Conservation (phyloP, 768 basidiomycete species). For the Leccinellum luteum region DNA sequence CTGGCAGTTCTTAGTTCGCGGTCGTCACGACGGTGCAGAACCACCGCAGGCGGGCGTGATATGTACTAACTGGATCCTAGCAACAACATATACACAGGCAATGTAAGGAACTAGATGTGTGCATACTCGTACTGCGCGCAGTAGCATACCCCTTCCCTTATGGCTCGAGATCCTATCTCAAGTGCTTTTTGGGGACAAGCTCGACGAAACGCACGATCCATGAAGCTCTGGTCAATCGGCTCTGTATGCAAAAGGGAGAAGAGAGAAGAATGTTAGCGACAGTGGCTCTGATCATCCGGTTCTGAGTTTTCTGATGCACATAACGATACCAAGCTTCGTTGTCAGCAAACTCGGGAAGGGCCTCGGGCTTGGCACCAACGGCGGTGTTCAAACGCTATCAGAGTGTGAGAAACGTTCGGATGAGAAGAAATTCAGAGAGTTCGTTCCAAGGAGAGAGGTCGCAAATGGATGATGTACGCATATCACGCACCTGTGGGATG, state of each 20-base stretch:
- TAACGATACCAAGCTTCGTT: slow-evolving; percentile 37
- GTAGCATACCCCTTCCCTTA: no score
- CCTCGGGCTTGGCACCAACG: slow-evolving; percentile 26
- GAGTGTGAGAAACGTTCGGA: neutral
- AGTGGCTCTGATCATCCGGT: no score
- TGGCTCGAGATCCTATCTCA: no score
- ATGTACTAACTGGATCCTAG: no score
- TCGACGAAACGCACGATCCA: slow-evolving; percentile 31
- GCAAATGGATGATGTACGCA: neutral
- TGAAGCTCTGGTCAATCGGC: slow-evolving; percentile 16
- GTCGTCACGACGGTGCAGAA: no score
- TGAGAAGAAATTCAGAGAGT: neutral
- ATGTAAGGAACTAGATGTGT: no score
- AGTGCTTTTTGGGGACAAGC: slow-evolving; percentile 8
- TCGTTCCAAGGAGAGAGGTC: no score
- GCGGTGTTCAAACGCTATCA: slow-evolving; percentile 29
- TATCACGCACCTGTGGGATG: slow-evolving; percentile 40
- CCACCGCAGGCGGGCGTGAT: no score
- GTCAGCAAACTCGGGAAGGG: slow-evolving; percentile 35
- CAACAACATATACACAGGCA: no score
- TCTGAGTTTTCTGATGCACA: no score
- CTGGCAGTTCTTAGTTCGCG: no score
- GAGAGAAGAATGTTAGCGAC: neutral
- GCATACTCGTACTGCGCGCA: no score
- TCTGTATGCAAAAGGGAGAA: slow-evolving; percentile 6